Evolutionary conservation across 768 basidiomycete species (phyloP), one percentile per base, ranked within the genome.

Genomic region (Coprinopsis sp.): DNA sequence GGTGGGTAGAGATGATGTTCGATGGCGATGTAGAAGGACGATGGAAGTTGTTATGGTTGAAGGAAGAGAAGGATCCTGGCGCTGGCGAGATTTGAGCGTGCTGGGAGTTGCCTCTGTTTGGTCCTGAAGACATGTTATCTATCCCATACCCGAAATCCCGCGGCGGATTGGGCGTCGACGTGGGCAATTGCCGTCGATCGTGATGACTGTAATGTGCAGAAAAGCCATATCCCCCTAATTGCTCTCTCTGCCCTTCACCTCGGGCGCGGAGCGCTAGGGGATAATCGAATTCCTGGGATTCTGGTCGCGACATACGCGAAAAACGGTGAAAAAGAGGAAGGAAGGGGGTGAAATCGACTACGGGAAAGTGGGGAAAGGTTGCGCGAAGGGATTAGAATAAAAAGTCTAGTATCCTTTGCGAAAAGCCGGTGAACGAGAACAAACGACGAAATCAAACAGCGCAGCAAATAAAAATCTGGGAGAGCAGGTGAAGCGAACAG

Each of bases 61-160:
- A 73, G 60, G 73, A 64, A 64, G 72, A 70, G 55, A 65, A 66
- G 60, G 68, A 62, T 45, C 60, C 44, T 19, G 52, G 54, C 46
- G 61, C 54, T 51, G 58, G 44, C 50, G 62, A 56, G 44, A 58
- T 45, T 37, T 57, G 59, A 53, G 58, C 54, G 16, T 49, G 43
- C 46, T 45, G 61, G 37, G 64, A 58, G 56, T 69, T 72, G 70
- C 67, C 64, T 66, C 69, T 73, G 62, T 73, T 73, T 75, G 71
- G 65, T 64, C 61, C 65, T n/a, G 52, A 16, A 8, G 27, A 28
- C 29, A 31, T 37, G 28, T 47, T 28, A 19, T 30, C 50, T 37
- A 50, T 50, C 49, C 43, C 46, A 42, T 48, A 44, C 27, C 50
- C 53, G 30, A 40, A 47, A 58, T 70, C 66, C 53, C 54, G 63